Percentiles rank a stretch among this genome's conserved stretches.
These are phyloP conservation scores for Saccharomycopsis amapae DNA, from an alignment of 805 yeast genomes.

Conservation along the genomic window DNA sequence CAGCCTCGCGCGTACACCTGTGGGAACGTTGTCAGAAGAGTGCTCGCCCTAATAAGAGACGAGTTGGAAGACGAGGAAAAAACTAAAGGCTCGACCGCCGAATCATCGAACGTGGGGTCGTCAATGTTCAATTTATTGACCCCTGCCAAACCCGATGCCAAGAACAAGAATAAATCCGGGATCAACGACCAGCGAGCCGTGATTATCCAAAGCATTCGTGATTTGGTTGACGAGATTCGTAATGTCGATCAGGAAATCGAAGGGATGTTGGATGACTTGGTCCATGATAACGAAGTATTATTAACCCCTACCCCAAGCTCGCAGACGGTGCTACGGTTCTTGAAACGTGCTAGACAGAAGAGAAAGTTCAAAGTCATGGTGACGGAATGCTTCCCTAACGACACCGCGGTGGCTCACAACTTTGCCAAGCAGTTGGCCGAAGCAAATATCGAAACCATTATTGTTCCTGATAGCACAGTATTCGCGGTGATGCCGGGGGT, in stretches of 20 bases:
- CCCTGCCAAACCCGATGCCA: constrained; percentile 18
- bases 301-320: constrained; percentile 95
- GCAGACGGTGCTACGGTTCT: constrained; percentile 77
- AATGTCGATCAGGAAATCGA: constrained; percentile 88
- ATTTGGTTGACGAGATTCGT: constrained; percentile 83
- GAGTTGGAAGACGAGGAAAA: constrained; percentile 53
- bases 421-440: constrained; percentile 76
- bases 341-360: constrained; percentile 79
- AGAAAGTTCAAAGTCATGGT: constrained; percentile 88
- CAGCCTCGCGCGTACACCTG: constrained; percentile 85
- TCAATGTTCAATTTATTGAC: constrained; percentile 11
- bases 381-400: constrained; percentile 89
- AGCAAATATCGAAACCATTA: constrained; percentile 81
- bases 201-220: constrained; percentile 87
- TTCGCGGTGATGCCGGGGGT: constrained; percentile 96
- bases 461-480: constrained; percentile 88
- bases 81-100: constrained; percentile 19
- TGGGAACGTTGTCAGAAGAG: constrained; percentile 88
- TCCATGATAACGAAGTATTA: constrained; percentile 82
- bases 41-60: constrained; percentile 79
- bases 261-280: constrained; percentile 83
- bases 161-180: constrained; percentile 22
- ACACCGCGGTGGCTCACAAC: constrained; percentile 63
- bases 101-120: neutral
- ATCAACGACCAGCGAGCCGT: constrained; percentile 65